phyloP scores from a whole-genome alignment of 768 basidiomycete genomes.

The Lepiota venenata region DNA sequence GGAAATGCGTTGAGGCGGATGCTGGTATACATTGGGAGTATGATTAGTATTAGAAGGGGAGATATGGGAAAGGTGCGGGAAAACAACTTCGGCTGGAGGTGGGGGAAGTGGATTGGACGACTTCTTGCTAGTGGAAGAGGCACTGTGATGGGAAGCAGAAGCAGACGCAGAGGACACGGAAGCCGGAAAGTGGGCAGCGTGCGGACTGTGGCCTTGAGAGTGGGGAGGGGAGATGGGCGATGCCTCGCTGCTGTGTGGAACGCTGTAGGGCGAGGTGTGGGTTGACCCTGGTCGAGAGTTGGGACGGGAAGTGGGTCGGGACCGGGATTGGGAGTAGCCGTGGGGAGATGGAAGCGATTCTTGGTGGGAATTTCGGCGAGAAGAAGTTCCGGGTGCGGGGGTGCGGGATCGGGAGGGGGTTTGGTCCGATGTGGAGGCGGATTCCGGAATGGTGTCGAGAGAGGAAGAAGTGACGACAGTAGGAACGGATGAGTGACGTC shows the following conservation, averaged over 20 bases:
- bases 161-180: not conserved
- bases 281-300: not conserved
- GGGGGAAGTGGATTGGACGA: conserved; percentile 16
- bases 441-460: too few relatives aligned
- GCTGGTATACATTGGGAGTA: conserved; percentile 26
- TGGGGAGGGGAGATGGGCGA: conserved; percentile 8
- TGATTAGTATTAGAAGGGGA: conserved; percentile 17
- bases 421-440: conserved; percentile 1
- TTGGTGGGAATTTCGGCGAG: conserved; percentile 8
- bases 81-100: conserved; percentile 18
- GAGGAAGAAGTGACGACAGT: conserved; percentile 12
- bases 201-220: not conserved
- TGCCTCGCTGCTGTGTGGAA: not conserved
- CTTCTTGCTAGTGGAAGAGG: not conserved
- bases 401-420: too few relatives aligned
- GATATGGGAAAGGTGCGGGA: conserved; percentile 14
- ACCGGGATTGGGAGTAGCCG: conserved; percentile 31
- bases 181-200: not conserved
- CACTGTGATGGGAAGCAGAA: not conserved
- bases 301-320: not conserved
- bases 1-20: conserved; percentile 29
- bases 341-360: conserved; percentile 22
- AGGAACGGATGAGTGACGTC: too few relatives aligned
- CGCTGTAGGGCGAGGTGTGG: not conserved
- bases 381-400: not conserved